A percentile compares a stretch with the other conserved stretches of the same genome.
Evolutionary conservation across 1,139 yeast genomes (phyloP).

Genomic region (Yamadazyma sp.): DNA sequence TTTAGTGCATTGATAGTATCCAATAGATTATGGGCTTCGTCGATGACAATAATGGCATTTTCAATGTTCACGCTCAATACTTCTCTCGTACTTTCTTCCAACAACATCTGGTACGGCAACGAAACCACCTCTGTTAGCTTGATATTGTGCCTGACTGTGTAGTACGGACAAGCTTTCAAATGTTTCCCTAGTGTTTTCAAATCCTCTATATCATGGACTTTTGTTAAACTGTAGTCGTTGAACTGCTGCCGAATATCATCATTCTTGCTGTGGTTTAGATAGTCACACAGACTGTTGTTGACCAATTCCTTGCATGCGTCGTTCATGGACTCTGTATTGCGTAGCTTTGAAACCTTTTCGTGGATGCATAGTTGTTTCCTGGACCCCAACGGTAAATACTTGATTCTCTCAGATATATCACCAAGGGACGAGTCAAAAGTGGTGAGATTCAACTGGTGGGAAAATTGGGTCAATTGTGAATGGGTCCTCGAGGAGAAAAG

Average conservation of each 20-base stretch:
- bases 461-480: conserved; percentile 82
- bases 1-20: conserved; percentile 74
- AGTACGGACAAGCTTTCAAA: conserved; percentile 76
- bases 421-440: conserved; percentile 61
- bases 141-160: conserved; percentile 61
- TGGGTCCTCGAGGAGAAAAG: conserved; percentile 86
- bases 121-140: conserved; percentile 71
- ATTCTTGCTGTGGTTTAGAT: conserved; percentile 35
- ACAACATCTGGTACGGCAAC: conserved; percentile 78
- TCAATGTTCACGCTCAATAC: conserved; percentile 59
- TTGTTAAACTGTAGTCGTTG: conserved; percentile 59
- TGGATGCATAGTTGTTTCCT: conserved; percentile 85
- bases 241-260: conserved; percentile 45
- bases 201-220: conserved; percentile 82
- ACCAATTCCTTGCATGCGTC: conserved; percentile 83
- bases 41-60: conserved; percentile 73
- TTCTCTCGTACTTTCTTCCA: conserved; percentile 64
- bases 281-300: conserved; percentile 52
- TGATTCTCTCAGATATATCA: conserved; percentile 42
- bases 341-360: conserved; percentile 51
- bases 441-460: conserved; percentile 68
- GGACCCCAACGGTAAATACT: conserved; percentile 73
- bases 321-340: conserved; percentile 59
- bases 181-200: conserved; percentile 59
- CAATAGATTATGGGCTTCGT: conserved; percentile 88